Conservation (phyloP, 495 filamentous ascomycete species). For the Tuber brumale region DNA sequence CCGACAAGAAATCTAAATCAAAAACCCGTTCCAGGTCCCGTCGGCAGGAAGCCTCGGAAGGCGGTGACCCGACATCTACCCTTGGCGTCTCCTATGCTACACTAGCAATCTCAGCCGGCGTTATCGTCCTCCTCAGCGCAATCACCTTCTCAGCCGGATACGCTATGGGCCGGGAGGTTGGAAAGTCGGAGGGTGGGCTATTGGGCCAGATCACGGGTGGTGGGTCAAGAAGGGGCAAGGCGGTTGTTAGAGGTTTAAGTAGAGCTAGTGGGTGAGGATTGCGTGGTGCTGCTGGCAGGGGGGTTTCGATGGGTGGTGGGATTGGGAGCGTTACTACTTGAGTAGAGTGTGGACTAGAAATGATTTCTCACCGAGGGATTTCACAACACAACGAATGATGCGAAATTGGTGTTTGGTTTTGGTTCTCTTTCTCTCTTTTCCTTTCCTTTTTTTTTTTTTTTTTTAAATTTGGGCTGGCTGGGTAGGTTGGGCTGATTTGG, state of each 20-base stretch:
- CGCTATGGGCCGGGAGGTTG: slow-evolving; percentile 76
- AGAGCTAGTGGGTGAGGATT: slow-evolving; percentile 28
- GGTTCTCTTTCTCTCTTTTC: neutral
- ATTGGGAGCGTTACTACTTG: neutral
- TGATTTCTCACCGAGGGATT: neutral
- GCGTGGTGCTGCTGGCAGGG: neutral
- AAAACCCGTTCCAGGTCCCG: slow-evolving; percentile 52
- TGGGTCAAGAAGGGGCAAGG: slow-evolving; percentile 18
- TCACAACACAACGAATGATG: neutral
- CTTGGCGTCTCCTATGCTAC: slow-evolving; percentile 51
- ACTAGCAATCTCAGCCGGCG: slow-evolving; percentile 85
- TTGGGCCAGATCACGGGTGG: slow-evolving; percentile 21
- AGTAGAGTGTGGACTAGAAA: slow-evolving; percentile 7
- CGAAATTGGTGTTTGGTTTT: slow-evolving; percentile 16
- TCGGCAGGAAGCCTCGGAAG: slow-evolving; percentile 51
- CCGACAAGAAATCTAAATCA: slow-evolving; percentile 43
- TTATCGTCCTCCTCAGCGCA: slow-evolving; percentile 83
- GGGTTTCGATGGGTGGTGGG: neutral
- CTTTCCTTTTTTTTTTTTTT: neutral
- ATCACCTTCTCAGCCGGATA: slow-evolving; percentile 93
- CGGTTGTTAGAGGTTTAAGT: slow-evolving; percentile 20
- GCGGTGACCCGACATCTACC: slow-evolving; percentile 40
- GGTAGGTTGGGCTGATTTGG: neutral
- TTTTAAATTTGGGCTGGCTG: slow-evolving; percentile 2
- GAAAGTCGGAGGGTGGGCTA: slow-evolving; percentile 42